These are phyloP conservation scores for Marasmius fiardii DNA, from an alignment of 1,284 basidiomycete genomes.

Conservation along the genomic window DNA sequence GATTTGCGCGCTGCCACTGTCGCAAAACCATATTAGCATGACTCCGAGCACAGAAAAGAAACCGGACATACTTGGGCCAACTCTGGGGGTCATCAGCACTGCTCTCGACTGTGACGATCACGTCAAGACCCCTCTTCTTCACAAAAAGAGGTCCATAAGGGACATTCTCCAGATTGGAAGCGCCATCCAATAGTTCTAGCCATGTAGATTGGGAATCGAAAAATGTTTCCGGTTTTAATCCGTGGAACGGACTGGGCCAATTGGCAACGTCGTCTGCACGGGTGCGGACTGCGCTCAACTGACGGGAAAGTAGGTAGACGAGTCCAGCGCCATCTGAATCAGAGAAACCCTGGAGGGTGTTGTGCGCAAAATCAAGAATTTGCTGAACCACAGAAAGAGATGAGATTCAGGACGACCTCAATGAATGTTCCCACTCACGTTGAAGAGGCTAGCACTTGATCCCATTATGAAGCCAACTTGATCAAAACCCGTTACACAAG, in stretches of 20 bases:
- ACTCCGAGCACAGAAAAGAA: background rate
- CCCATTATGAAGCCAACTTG: conserved; percentile 66
- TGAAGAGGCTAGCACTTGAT: conserved; percentile 61
- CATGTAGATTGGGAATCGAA: conserved; percentile 46
- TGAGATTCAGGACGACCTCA: background rate
- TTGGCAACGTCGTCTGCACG: conserved; percentile 60
- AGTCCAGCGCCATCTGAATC: conserved; percentile 32
- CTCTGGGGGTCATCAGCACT: conserved; percentile 54
- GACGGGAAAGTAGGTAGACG: conserved; percentile 43
- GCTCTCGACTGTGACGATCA: conserved; percentile 68
- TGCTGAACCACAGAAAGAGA: conserved; percentile 29
- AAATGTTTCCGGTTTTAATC: conserved; percentile 39
- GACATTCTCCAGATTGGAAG: conserved; percentile 60
- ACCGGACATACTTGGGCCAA: conserved; percentile 63
- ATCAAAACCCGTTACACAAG: conserved; percentile 65
- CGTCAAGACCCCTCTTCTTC: conserved; percentile 58
- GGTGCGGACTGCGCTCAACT: conserved; percentile 46
- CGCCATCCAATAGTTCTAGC: conserved; percentile 59
- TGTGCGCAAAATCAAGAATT: conserved; percentile 43
- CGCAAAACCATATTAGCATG: conserved; percentile 2
- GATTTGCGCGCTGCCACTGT: conserved; percentile 48
- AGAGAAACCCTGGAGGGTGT: conserved; percentile 39
- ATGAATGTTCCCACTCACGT: conserved; percentile 32
- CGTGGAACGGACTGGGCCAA: conserved; percentile 64
- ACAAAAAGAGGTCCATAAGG: conserved; percentile 66